Conservation (phyloP, 2,329 filamentous ascomycete genomes). For the Cadophora sp. region DNA sequence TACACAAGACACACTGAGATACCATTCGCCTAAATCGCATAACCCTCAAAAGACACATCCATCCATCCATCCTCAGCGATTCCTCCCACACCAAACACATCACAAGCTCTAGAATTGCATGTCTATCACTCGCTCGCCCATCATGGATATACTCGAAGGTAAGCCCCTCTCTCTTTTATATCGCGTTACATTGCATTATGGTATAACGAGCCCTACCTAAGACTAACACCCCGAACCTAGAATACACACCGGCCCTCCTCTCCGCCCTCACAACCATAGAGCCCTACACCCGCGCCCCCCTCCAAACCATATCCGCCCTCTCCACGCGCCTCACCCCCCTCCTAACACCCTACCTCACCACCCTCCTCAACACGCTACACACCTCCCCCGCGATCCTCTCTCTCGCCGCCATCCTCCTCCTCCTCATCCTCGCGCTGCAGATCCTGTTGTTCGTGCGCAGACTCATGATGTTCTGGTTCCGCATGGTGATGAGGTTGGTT, state of each 20-base stretch:
- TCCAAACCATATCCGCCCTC: constrained; percentile 20
- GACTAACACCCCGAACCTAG: constrained; percentile 22
- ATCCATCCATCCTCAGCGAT: not conserved
- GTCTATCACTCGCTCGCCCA: not conserved
- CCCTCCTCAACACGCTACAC: constrained; percentile 25
- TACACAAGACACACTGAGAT: not conserved
- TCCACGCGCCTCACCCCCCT: constrained; percentile 30
- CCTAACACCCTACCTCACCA: constrained; percentile 34
- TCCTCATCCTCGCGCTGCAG: constrained; percentile 68
- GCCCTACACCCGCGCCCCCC: constrained; percentile 35
- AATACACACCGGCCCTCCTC: constrained; percentile 31
- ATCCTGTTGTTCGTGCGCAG: constrained; percentile 74
- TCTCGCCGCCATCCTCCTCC: constrained; percentile 61
- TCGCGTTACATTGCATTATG: no score
- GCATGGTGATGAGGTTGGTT: constrained; percentile 65
- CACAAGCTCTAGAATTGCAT: not conserved
- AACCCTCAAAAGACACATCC: not conserved
- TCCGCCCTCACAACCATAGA: constrained; percentile 31
- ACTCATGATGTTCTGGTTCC: constrained; percentile 78
- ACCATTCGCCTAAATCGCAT: not conserved
- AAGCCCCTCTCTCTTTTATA: not conserved
- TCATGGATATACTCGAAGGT: constrained; percentile 39
- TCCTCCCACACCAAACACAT: no score
- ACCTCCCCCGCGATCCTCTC: constrained; percentile 50
- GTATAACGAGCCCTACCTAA: no score